Percentiles rank a stretch among this genome's conserved stretches.
Evolutionary conservation across 371 early-diverging fungal species (phyloP).

Genomic region (Umbelopsis sp.): DNA sequence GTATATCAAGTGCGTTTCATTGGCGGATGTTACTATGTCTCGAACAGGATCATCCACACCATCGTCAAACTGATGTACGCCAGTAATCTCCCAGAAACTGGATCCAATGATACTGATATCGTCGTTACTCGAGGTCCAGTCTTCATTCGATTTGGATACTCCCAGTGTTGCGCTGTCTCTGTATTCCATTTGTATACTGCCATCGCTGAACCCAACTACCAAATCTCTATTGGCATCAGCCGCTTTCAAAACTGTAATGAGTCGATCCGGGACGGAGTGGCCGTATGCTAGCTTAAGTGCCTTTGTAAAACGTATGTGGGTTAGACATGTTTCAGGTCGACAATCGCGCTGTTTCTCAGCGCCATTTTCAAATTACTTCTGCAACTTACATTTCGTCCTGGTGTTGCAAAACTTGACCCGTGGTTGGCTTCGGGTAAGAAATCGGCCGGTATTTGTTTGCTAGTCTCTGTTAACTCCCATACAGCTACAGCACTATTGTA

Average conservation of each 20-base stretch:
- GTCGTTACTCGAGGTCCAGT: conserved; percentile 4
- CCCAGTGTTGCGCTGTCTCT: conserved; percentile 17
- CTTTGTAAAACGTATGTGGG: not conserved
- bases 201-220: conserved; percentile 46
- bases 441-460: conserved; percentile 20
- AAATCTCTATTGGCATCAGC: conserved; percentile 24
- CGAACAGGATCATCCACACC: conserved; percentile 32
- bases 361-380: not conserved
- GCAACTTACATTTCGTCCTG: not conserved
- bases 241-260: conserved; percentile 35
- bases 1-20: conserved; percentile 45
- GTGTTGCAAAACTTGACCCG: conserved; percentile 20
- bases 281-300: conserved; percentile 16
- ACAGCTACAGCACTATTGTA: conserved; percentile 24
- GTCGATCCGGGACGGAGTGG: conserved; percentile 25
- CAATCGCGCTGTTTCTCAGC: no score
- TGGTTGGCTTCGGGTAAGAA: conserved; percentile 11
- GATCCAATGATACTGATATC: conserved; percentile 20
- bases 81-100: conserved; percentile 31
- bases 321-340: not conserved
- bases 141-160: conserved; percentile 11
- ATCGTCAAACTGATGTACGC: conserved; percentile 20
- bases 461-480: conserved; percentile 27
- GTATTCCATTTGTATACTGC: conserved; percentile 40
- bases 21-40: conserved; percentile 39